Evolutionary conservation across 305 asterid species (phyloP), one percentile per base, ranked within the genome.

Genomic region (Rubia balearica): DNA sequence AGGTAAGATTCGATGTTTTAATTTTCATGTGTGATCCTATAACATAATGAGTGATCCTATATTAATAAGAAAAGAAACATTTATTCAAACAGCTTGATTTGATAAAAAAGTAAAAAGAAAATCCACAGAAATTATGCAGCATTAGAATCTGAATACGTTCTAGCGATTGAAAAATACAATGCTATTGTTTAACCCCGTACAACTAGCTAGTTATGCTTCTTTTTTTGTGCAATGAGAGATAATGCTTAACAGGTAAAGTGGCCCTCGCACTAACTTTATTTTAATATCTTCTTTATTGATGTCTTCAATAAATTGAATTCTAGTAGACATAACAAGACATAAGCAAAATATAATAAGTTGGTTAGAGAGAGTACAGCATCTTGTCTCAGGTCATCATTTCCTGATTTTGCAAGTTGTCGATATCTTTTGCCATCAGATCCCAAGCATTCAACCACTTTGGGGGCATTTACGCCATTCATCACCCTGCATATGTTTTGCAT

Each of bases 401-500:
- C 99, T 74, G 99, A 94, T 88, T 94, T 94, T 43, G 98, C 99
- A 67, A 94, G 96, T 82, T 94, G 99, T 41, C 99, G 85, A 81
- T 94, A 94, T 74, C 71, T 83, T 72, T 80, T 83, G 71, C 99
- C 99, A 73, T 94, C 97, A 64, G 96, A 94, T 69, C 98, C 98
- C 33, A 89, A 72, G 89, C 98, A 94, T 83, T 91, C 98, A 78
- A 94, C 98, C 82, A 89, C 96, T 83, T 94, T 94, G 55, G 99
- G 99, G 43, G 98, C 96, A 88, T 94, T 94, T 81, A 94, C 86
- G 69, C 99, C 99, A 78, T 91, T 91, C 99, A 94, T 94, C 76
- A 94, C 80, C 70, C 99, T 94, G 89, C 83, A 85, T 57, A 70
- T 55, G 24, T 67, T 63, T 55, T 51, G n/a, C 53, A 72, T n/a